Conservation (phyloP, 805 yeast genomes). For the Sugiyamaella mastotermitis region DNA sequence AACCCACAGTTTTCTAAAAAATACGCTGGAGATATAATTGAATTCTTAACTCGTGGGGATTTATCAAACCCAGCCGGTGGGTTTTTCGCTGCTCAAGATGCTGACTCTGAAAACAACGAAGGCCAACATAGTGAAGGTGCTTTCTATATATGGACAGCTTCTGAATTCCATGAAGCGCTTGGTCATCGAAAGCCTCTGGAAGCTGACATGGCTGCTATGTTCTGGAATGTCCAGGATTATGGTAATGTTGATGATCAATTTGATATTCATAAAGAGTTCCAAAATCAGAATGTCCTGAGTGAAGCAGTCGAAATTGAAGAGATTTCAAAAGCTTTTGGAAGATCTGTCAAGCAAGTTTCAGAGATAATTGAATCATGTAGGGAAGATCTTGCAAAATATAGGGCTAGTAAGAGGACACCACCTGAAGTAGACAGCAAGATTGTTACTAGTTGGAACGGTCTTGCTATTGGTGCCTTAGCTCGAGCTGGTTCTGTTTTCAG, state of each 20-base stretch:
- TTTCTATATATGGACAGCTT: slow-evolving; percentile 31
- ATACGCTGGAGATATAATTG: slow-evolving; percentile 21
- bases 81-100: slow-evolving; percentile 31
- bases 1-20: slow-evolving; percentile 17
- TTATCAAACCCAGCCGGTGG: slow-evolving; percentile 22
- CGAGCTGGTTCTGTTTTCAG: slow-evolving; percentile 24
- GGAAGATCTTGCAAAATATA: slow-evolving; percentile 20
- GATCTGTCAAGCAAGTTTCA: slow-evolving; percentile 18
- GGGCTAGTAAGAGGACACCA: slow-evolving; percentile 20
- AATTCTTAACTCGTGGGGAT: slow-evolving; percentile 22
- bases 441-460: slow-evolving; percentile 33
- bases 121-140: slow-evolving; percentile 29
- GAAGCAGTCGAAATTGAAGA: slow-evolving; percentile 21
- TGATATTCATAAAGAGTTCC: slow-evolving; percentile 29
- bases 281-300: slow-evolving; percentile 29
- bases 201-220: slow-evolving; percentile 31
- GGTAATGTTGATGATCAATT: slow-evolving; percentile 33
- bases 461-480: slow-evolving; percentile 33
- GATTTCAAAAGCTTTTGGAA: slow-evolving; percentile 31
- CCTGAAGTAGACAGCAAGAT: slow-evolving; percentile 32
- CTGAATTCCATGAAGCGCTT: slow-evolving; percentile 29
- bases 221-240: slow-evolving; percentile 30
- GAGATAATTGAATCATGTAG: slow-evolving; percentile 23
- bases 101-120: slow-evolving; percentile 24
- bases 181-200: slow-evolving; percentile 17